Base-by-base conservation (phyloP, 345 rosid species). In the Chamaenerion angustifolium region DNA sequence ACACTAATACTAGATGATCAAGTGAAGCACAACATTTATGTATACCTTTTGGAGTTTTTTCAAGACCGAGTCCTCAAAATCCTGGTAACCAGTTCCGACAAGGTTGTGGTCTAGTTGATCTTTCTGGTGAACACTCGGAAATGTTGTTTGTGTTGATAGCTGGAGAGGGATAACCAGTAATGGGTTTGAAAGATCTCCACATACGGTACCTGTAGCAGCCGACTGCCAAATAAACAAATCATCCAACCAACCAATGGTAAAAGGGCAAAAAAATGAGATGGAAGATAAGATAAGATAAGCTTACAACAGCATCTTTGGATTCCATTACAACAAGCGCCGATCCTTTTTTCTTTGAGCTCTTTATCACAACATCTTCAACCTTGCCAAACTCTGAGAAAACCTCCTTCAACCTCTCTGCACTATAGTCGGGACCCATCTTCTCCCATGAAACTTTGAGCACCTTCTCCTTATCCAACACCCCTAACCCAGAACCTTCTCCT, bases 381-480 rank as follows among this genome's bases (percentile, higher is more conserved):
- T 53, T 64, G 45, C 94, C 98, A 77, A 90, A 81, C 67, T 59
- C 67, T 1, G 83, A 76, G 64, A 90, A 81, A 49, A 83, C 42
- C 56, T 78, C 76, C 67, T 68, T 77, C 40, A 85, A 65, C 70
- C 79, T 79, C 64, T 63, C 79, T 0, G 82, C 74, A 13, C 76
- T 57, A 53, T 83, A 86, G 43, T 73, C 94, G 52, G 69, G 71
- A 21, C 95, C 95, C 42, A 40, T 12, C 52, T 59, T 73, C 57
- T 83, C 94, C 96, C 96, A 90, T 0, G 85, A 73, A 52, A 80
- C 95, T 58, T 80, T 90, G 57, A 90, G 80, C 64, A 69, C 68
- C 69, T 71, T 81, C 57, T 70, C 83, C 68, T 71, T 77, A 54
- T 83, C 84, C 31, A 74, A 55, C 8, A 21, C 25, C 19, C 68